Percentiles rank a stretch among this genome's conserved stretches.
These are phyloP conservation scores for Cardamine chenopodiifolia DNA, from an alignment of 345 rosid species.

Conservation along the genomic window DNA sequence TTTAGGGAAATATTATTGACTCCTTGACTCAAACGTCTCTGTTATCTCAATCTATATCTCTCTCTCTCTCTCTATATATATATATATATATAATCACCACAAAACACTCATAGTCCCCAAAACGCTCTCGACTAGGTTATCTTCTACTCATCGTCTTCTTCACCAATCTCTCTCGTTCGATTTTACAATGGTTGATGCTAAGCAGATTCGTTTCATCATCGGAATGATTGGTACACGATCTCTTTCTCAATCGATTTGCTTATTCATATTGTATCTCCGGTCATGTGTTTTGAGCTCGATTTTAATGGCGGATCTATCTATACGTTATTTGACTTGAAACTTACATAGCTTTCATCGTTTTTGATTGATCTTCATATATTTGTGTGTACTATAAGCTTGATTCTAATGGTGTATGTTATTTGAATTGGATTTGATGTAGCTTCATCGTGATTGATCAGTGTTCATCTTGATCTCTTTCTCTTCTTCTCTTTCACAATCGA, in stretches of 20 bases:
- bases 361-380: not conserved
- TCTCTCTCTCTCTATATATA: not conserved
- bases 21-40: conserved; percentile 40
- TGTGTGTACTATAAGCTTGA: not conserved
- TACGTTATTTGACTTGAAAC: not conserved
- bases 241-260: not conserved
- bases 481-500: too few relatives aligned
- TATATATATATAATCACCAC: not conserved
- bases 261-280: not conserved
- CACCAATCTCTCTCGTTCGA: conserved; percentile 1
- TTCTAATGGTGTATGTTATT: not conserved
- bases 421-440: not conserved
- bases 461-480: too few relatives aligned
- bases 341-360: not conserved
- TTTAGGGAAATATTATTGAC: conserved; percentile 26
- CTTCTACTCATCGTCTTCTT: conserved; percentile 24
- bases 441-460: not conserved
- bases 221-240: conserved; percentile 39
- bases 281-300: not conserved
- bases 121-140: conserved; percentile 35
- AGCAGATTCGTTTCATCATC: conserved; percentile 26
- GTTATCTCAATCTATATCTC: conserved; percentile 4
- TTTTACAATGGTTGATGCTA: conserved; percentile 36
- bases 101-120: not conserved
- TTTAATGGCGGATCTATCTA: not conserved